Evolutionary conservation across 371 early-diverging fungal species (phyloP), one percentile per base, ranked within the genome.

Genomic region (Syncephalis fuscata): DNA sequence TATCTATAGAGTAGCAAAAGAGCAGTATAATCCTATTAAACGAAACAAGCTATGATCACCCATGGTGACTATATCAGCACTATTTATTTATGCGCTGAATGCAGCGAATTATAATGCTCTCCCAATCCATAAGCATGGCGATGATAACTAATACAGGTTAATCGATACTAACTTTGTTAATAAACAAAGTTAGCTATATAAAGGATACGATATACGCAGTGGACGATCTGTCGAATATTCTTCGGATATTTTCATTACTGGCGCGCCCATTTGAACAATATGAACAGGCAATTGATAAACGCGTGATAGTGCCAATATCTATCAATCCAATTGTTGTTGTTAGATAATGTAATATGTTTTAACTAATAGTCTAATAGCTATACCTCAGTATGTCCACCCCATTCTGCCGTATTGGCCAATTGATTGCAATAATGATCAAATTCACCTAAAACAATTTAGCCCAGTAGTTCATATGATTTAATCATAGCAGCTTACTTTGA

Each of bases 321-420:
- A 63, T 19, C 16, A 24, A 52, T 15, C 19, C 24, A 19, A 27
- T 21, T 3, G 14, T 10, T 23, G 14, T 8, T 26, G 23, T 24
- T 47, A 36, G 36, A 19, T 47, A 8, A n/a, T n/a, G n/a, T n/a
- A n/a, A n/a, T n/a, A n/a, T n/a, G n/a, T n/a, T n/a, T n/a, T n/a
- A n/a, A n/a, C n/a, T n/a, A n/a, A n/a, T n/a, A n/a, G n/a, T n/a
- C n/a, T n/a, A n/a, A n/a, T 21, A 15, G 27, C 22, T 17, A 39
- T 70, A 92, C 87, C 73, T 95, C 95, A 3, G 81, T 62, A 49
- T 95, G 88, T 11, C 96, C 95, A 48, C 95, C 96, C 96, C 96
- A 95, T 1, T 73, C 70, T 3, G 92, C 84, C 0, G 89, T 85
- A 23, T 63, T 54, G 46, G 80, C 88, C 17, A 93, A 64, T 27